These are phyloP conservation scores for Pythium biforme DNA, from an alignment of 352 stramenopile genomes.

Conservation along the genomic window DNA sequence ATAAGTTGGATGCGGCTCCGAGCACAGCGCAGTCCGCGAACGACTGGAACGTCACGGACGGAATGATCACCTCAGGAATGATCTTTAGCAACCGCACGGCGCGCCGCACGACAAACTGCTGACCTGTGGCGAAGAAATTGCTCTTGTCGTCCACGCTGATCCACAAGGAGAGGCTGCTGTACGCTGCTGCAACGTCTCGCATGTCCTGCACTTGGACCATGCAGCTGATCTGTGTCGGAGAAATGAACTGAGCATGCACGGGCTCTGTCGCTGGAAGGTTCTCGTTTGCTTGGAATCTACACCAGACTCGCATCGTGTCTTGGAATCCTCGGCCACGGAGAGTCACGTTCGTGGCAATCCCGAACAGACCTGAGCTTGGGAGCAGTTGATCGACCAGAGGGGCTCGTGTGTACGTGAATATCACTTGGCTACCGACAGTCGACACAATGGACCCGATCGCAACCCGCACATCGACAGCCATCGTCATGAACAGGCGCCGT, in stretches of 20 bases:
- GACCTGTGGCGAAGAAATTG: conserved; percentile 17
- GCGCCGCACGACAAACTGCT: conserved; percentile 7
- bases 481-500: conserved; percentile 7
- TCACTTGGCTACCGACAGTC: not conserved
- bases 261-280: not conserved
- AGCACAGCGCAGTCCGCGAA: conserved; percentile 5
- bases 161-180: not conserved
- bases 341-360: not conserved
- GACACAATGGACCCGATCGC: conserved; percentile 8
- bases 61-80: conserved; percentile 13
- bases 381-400: conserved; percentile 5
- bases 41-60: conserved; percentile 8
- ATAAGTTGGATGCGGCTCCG: conserved; percentile 4
- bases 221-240: conserved; percentile 6
- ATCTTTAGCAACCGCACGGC: conserved; percentile 14
- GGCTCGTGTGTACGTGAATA: conserved; percentile 20
- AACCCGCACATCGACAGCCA: conserved; percentile 1
- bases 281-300: conserved; percentile 9
- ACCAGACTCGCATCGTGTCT: not conserved
- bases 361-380: conserved; percentile 17
- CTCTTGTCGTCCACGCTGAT: conserved; percentile 23
- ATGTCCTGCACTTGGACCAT: not conserved
- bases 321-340: conserved; percentile 19
- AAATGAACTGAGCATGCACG: conserved; percentile 11
- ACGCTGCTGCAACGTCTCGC: not conserved